Conservation (phyloP, 2,329 filamentous ascomycete genomes). For the Penicillium psychrosexuale region DNA sequence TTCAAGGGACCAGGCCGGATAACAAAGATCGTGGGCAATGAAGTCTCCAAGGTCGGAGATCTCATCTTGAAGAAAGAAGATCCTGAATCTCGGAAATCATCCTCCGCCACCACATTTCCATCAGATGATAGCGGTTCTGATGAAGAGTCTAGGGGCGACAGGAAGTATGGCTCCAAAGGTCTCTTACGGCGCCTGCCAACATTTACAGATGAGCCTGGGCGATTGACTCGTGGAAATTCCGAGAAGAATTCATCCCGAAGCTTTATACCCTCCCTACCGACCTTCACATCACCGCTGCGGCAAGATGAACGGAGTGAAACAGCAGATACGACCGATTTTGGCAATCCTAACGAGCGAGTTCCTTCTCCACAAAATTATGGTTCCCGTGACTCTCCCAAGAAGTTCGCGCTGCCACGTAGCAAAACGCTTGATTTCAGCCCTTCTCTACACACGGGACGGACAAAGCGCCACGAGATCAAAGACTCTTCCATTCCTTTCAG, state of each 20-base stretch:
- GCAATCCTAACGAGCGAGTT: constrained; percentile 13
- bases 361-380: constrained; percentile 10
- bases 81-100: constrained; percentile 42
- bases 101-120: constrained; percentile 44
- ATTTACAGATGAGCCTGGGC: constrained; percentile 35
- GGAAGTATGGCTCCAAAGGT: constrained; percentile 26
- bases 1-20: constrained; percentile 71
- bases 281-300: constrained; percentile 50
- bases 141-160: constrained; percentile 39
- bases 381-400: constrained; percentile 11
- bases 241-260: constrained; percentile 39
- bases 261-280: constrained; percentile 48
- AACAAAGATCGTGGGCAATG: constrained; percentile 67
- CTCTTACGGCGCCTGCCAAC: constrained; percentile 34
- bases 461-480: constrained; percentile 26
- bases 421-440: constrained; percentile 33
- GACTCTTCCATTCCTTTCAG: constrained; percentile 30
- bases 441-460: constrained; percentile 24
- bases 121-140: constrained; percentile 51
- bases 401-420: constrained; percentile 13
- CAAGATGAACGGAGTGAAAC: constrained; percentile 37
- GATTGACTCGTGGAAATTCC: constrained; percentile 31
- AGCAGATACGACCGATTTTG: constrained; percentile 16
- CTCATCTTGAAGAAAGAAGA: constrained; percentile 59
- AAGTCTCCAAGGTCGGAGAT: constrained; percentile 61